phyloP scores from a whole-genome alignment of 1,284 basidiomycete genomes.

The Paramarasmius palmivorus region DNA sequence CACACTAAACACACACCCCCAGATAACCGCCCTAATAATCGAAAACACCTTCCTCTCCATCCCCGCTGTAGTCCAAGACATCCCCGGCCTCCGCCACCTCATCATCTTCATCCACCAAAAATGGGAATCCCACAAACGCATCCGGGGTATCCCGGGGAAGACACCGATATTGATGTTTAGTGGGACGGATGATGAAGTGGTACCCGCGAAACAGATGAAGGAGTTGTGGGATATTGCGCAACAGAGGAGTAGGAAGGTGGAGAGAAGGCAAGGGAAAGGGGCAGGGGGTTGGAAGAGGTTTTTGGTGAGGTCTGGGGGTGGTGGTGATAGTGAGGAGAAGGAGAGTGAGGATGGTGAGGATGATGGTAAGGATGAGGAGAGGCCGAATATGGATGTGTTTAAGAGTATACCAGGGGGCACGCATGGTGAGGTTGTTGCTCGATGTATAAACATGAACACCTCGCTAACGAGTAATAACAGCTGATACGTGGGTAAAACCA shows the following conservation, averaged over 20 bases:
- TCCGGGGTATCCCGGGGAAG: slow-evolving; percentile 23
- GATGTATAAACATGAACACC: neutral
- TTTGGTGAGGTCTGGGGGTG: slow-evolving; percentile 1
- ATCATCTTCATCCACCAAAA: slow-evolving; percentile 32
- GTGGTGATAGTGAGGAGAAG: slow-evolving; percentile 26
- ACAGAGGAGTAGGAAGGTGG: slow-evolving; percentile 16
- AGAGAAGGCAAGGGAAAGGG: neutral
- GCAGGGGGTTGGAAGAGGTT: neutral
- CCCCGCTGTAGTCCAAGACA: slow-evolving; percentile 29
- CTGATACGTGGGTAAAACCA: slow-evolving; percentile 15
- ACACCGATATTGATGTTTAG: slow-evolving; percentile 34
- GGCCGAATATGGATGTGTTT: slow-evolving; percentile 10
- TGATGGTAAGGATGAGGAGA: neutral
- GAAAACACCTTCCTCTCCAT: slow-evolving; percentile 41
- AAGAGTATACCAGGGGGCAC: slow-evolving; percentile 11
- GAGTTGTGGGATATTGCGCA: slow-evolving; percentile 29
- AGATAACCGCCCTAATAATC: slow-evolving; percentile 35
- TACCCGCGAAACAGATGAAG: slow-evolving; percentile 32
- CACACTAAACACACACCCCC: neutral
- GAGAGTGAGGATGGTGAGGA: neutral
- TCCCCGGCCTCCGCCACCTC: slow-evolving; percentile 25
- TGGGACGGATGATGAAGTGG: slow-evolving; percentile 30
- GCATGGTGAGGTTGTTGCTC: slow-evolving; percentile 10
- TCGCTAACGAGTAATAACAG: neutral
- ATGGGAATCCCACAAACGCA: slow-evolving; percentile 33